Evolutionary conservation across 2,329 filamentous ascomycete genomes (phyloP), one percentile per base, ranked within the genome.

Genomic region (Phyllosticta ampelicida): DNA sequence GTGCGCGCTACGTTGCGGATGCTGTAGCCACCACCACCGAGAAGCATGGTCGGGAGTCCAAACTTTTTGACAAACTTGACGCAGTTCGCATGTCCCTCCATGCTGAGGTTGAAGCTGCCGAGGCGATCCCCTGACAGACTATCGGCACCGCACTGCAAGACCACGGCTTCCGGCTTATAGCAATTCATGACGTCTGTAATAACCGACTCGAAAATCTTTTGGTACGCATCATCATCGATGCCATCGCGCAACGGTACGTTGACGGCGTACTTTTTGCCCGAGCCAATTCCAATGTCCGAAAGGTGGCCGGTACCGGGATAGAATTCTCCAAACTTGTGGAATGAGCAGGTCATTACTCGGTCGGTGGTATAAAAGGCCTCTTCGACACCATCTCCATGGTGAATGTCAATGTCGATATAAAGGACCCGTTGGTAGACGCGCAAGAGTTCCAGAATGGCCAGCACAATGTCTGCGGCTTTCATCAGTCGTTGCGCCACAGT

Each of bases 281-380:
- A 71, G n/a, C 82, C 82, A 11, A 86, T 83, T 62, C 84, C 84
- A 56, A 86, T 85, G 67, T 87, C 84, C 61, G 83, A 79, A 48
- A 87, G 77, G 66, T 86, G 84, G 63, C 84, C 84, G 10, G 84
- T 87, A 51, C 84, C 84, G 0, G 84, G 84, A 70, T 87, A 87
- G 71, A 86, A 87, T 68, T 86, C 84, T 65, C 84, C 84, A 66
- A 87, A 87, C 65, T 86, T 87, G 75, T 87, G 84, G 72, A 87
- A 87, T 2, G 84, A 86, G 51, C 82, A 79, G 3, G 84, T 86
- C 84, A 87, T 86, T 66, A 87, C 84, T 58, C 84, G 81, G 66
- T 87, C 84, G 51, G 83, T 87, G 1, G 83, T 85, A 70, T 86
- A 86, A 67, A 87, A 87, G 4, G 84, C 84, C 70, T 87, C 84